A percentile compares a stretch with the other conserved stretches of the same genome.
These are phyloP conservation scores for Ilex asprella DNA, from an alignment of 257 asterid species.

Conservation along the genomic window DNA sequence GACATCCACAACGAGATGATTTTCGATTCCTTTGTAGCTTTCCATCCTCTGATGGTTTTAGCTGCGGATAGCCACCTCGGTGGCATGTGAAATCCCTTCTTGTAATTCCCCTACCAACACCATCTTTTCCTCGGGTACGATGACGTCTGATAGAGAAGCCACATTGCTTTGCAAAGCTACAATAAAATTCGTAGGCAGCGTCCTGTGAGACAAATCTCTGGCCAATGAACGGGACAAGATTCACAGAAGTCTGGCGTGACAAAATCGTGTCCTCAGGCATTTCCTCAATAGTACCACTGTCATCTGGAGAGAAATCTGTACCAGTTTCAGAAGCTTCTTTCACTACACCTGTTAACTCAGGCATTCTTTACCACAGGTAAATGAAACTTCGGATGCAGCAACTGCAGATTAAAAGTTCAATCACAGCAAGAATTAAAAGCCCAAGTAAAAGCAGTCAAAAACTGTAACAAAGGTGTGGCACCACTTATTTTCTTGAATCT, in stretches of 20 bases:
- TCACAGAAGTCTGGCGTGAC: constrained; percentile 40
- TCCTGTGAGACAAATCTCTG: constrained; percentile 56
- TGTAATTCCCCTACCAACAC: constrained; percentile 56
- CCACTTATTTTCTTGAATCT: no score
- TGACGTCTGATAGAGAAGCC: constrained; percentile 61
- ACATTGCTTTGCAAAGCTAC: constrained; percentile 53
- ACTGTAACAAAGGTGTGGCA: no score
- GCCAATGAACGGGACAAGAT: constrained; percentile 50
- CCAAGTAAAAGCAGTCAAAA: no score
- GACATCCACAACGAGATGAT: constrained; percentile 61
- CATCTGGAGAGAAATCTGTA: constrained; percentile 53
- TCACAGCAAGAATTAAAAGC: neutral
- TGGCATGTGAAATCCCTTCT: constrained; percentile 60
- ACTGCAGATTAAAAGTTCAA: constrained; percentile 8
- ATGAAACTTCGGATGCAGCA: constrained; percentile 14
- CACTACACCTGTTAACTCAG: constrained; percentile 24
- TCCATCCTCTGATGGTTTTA: constrained; percentile 37
- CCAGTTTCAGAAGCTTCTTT: constrained; percentile 41
- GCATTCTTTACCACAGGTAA: constrained; percentile 21
- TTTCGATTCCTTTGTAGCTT: constrained; percentile 45
- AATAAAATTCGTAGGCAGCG: constrained; percentile 52
- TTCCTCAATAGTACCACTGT: constrained; percentile 51
- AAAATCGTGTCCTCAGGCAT: constrained; percentile 51
- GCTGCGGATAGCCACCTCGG: constrained; percentile 53
- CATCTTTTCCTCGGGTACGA: constrained; percentile 52